Evolutionary conservation across 106 monocot genomes (phyloP), one percentile per base, ranked within the genome.

Genomic region (Cymbidium sinense): DNA sequence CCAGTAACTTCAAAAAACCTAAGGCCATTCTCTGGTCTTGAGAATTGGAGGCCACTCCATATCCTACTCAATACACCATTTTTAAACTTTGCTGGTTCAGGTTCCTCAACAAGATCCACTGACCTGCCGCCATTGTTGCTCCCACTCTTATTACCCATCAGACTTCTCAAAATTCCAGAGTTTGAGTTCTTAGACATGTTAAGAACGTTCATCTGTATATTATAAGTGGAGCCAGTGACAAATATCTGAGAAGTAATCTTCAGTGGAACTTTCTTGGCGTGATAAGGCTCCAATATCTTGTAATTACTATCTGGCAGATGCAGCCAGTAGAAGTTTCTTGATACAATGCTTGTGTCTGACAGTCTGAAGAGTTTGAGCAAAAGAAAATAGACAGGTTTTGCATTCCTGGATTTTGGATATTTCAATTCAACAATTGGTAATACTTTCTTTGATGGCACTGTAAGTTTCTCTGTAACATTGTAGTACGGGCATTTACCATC

Each of bases 271-370:
- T 78, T 87, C 83, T 86, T 95, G 23, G 25, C 79, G 13, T 83
- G 79, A 75, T 99, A 89, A 2, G 21, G 77, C 64, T 99, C 92
- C 64, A 99, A 75, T 18, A 89, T 80, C 79, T 87, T 95, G 84
- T 90, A 95, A 82, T 95, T 88, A 70, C 79, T 77, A 5, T 92
- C 92, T 69, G 88, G 84, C 0, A 84, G 86, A 84, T 90, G 90
- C 75, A 99, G 76, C 98, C 98, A 99, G 75, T 99, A 95, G 31
- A 99, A 99, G 88, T 99, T 99, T 70, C 98, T 81, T 9, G 98
- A 99, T 21, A 99, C 44, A 50, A 95, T 82, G 9, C 73, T 74
- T 35, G 30, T 87, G 70, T 92, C 86, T 17, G 90, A 87, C 43
- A 80, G 31, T 73, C 79, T 86, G 81, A 95, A 90, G 29, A 99